Conservation (phyloP, 805 yeast genomes). For the Dipodascopsis uninucleata region DNA sequence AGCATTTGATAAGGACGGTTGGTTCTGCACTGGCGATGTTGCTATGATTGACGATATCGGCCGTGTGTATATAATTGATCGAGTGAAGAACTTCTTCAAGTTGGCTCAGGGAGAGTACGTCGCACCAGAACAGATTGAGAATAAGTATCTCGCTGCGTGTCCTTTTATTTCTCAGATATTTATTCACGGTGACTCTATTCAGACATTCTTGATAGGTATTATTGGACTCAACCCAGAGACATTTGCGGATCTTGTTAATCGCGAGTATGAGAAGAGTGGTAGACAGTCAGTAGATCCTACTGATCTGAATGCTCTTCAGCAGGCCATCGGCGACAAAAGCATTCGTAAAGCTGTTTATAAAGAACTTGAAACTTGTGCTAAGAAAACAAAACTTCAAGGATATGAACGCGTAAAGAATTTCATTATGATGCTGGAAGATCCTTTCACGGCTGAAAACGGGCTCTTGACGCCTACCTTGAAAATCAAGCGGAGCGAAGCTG, state of each 20-base stretch:
- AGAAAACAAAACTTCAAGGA: constrained; percentile 47
- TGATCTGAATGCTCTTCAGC: constrained; percentile 34
- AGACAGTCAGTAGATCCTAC: constrained; percentile 35
- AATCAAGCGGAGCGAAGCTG: constrained; percentile 50
- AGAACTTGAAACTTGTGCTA: constrained; percentile 40
- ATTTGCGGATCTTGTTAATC: constrained; percentile 34
- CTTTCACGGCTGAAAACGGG: constrained; percentile 56
- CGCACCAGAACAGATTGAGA: constrained; percentile 74
- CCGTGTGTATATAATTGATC: constrained; percentile 58
- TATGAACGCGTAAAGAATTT: constrained; percentile 61
- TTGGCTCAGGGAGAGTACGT: constrained; percentile 64
- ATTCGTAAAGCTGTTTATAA: constrained; percentile 41
- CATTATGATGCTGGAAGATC: constrained; percentile 52
- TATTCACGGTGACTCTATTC: constrained; percentile 61
- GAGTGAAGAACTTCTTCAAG: constrained; percentile 78
- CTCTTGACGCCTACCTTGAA: constrained; percentile 66
- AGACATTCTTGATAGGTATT: constrained; percentile 56
- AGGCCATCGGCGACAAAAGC: constrained; percentile 36
- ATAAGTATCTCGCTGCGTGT: constrained; percentile 52
- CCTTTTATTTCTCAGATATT: constrained; percentile 53
- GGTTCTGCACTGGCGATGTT: constrained; percentile 48
- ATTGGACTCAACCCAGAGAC: constrained; percentile 57
- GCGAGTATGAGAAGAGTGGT: constrained; percentile 19
- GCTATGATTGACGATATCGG: constrained; percentile 52
- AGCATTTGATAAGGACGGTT: constrained; percentile 46